Evolutionary conservation across 176 grass and related monocot species (phyloP), one percentile per base, ranked within the genome.

Genomic region (Avena eriantha): DNA sequence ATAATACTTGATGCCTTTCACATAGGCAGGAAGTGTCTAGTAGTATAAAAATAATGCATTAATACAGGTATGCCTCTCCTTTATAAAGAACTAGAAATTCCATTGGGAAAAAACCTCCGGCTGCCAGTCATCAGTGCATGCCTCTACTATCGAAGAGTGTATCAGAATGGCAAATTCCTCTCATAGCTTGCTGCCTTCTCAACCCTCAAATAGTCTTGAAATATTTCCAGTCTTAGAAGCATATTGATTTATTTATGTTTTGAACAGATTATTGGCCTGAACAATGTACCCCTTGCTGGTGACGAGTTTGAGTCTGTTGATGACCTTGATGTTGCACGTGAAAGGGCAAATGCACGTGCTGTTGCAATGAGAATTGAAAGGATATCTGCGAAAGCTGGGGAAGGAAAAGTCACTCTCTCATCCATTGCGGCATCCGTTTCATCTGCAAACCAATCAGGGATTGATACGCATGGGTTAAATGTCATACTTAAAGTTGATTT

Each of bases 401-500:
- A 98, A 81, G 92, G 88, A 41, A 98, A 90, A 91, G 93, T 93
- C 73, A 98, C 91, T 22, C 90, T 98, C 10, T 95, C 96, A 53
- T 85, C 92, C 43, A 92, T 98, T 82, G 96, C 96, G 61, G 83
- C 89, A 68, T 81, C 90, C 21, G 88, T 95, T 78, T 95, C 92
- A 23, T 86, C 87, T 51, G 89, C 84, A 48, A 95, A 94, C 18
- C 89, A 90, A 86, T 54, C 79, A 22, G 92, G 93, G 76, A 87
- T 98, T 61, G 93, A 98, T 94, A 92, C 84, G 36, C 96, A 98
- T 63, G 93, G 91, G 76, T 76, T 98, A 69, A 98, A 98, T 86
- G 90, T 98, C 71, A 92, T 98, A 86, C 90, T 98, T 76, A 98
- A 98, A 90, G 96, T 98, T 79, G 93, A 98, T 87, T 94, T 94